A percentile compares a stretch with the other conserved stretches of the same genome.
phyloP scores from a whole-genome alignment of 2,329 filamentous ascomycete genomes.

The Diaporthe caulivora region DNA sequence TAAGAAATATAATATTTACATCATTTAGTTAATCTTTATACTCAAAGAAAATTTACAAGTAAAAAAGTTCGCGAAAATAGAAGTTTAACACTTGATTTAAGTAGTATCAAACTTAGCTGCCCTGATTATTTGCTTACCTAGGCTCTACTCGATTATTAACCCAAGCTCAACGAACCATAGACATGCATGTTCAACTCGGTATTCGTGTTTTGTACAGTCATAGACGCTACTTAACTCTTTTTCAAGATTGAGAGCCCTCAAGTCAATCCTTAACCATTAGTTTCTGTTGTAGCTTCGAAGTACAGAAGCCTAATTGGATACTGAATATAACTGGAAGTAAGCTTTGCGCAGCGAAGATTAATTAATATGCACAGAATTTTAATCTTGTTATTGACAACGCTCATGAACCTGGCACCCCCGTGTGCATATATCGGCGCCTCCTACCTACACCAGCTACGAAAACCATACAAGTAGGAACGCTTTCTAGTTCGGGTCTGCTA shows the following conservation, averaged over 20 bases:
- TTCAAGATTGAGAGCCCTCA: neutral
- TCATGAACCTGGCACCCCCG: neutral
- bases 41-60: neutral
- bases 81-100: too few relatives aligned
- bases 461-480: neutral
- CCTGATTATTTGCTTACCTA: neutral
- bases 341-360: neutral
- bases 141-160: neutral
- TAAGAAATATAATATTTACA: too few relatives aligned
- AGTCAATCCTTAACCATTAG: neutral
- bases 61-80: neutral
- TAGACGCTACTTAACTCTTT: neutral
- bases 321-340: neutral
- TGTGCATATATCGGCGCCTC: neutral
- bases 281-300: neutral
- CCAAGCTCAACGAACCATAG: neutral
- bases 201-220: neutral
- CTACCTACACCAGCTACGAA: neutral
- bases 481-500: slow-evolving; percentile 1
- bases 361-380: neutral
- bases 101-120: neutral
- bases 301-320: neutral
- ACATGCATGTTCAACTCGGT: neutral
- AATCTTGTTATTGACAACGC: slow-evolving; percentile 4
- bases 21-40: too few relatives aligned